Conservation (phyloP, 1,284 basidiomycete species). For the Coniferiporia sulphurascens region DNA sequence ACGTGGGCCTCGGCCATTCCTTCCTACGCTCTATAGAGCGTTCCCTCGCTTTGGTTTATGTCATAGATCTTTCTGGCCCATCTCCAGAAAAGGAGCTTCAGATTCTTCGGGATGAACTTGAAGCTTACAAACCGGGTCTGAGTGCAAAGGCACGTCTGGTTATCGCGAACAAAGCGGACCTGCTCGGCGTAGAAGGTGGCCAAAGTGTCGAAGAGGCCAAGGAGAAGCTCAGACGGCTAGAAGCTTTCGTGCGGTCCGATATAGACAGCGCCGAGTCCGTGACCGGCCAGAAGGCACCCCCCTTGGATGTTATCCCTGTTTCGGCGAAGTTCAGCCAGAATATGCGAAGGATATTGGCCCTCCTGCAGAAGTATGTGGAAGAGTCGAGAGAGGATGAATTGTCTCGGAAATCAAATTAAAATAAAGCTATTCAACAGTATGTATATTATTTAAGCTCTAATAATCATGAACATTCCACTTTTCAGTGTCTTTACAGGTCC, state of each 20-base stretch:
- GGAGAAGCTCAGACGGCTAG: constrained; percentile 49
- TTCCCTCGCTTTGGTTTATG: constrained; percentile 85
- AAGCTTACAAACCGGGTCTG: constrained; percentile 80
- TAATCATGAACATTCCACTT: no score
- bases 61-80: constrained; percentile 79
- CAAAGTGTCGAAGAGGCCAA: constrained; percentile 45
- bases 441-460: no score
- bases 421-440: no score
- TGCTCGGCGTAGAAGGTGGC: constrained; percentile 49
- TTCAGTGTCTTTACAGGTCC: no score
- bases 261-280: constrained; percentile 28
- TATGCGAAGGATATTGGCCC: constrained; percentile 55
- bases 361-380: constrained; percentile 64
- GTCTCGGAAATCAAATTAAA: no score
- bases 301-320: constrained; percentile 65
- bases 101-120: constrained; percentile 75
- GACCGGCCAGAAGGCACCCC: neutral
- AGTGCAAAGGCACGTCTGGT: constrained; percentile 74
- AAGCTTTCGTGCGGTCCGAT: constrained; percentile 49
- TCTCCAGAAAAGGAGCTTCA: constrained; percentile 74
- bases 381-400: constrained; percentile 35
- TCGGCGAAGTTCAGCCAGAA: constrained; percentile 84
- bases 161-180: constrained; percentile 93
- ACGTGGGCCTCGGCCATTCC: constrained; percentile 90
- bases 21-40: constrained; percentile 94